Evolutionary conservation across 1,284 basidiomycete species (phyloP).

Genomic region (Ganoderma multipileum): DNA sequence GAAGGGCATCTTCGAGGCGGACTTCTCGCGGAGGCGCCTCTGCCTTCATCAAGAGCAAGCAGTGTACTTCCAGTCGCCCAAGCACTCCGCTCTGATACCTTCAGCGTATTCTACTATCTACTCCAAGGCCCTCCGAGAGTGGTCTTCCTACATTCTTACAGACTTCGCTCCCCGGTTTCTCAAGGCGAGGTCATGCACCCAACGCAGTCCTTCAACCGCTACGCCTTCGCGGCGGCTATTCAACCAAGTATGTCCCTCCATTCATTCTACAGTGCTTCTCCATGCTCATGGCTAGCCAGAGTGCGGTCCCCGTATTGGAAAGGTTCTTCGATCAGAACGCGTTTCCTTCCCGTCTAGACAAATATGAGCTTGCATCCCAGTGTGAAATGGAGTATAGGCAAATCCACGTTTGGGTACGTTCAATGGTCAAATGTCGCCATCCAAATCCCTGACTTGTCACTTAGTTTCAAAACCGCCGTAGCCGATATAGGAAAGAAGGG

Average conservation of each 20-base stretch:
- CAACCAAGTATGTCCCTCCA: no score
- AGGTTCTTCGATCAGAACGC: slow-evolving; percentile 57
- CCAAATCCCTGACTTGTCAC: slow-evolving; percentile 27
- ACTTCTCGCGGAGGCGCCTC: neutral
- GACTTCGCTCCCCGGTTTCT: slow-evolving; percentile 2
- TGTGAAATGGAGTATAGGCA: slow-evolving; percentile 57
- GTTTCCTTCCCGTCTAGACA: slow-evolving; percentile 55
- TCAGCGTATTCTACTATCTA: neutral
- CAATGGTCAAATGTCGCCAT: no score
- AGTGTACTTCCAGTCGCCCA: neutral
- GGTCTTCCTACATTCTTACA: slow-evolving; percentile 1
- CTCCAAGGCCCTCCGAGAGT: neutral
- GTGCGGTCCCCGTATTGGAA: slow-evolving; percentile 55
- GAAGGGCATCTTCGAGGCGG: neutral
- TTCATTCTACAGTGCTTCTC: no score
- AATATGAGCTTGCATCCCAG: slow-evolving; percentile 48
- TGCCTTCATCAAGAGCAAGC: neutral
- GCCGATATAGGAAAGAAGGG: slow-evolving; percentile 40
- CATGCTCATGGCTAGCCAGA: slow-evolving; percentile 39
- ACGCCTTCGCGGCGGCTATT: neutral
- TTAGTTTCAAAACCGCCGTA: slow-evolving; percentile 56
- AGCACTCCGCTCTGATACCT: neutral
- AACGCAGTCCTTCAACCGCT: neutral
- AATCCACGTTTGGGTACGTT: slow-evolving; percentile 67
- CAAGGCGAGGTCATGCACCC: neutral